Conservation (phyloP, 352 stramenopile genomes). For the Ophiocytium majus region DNA sequence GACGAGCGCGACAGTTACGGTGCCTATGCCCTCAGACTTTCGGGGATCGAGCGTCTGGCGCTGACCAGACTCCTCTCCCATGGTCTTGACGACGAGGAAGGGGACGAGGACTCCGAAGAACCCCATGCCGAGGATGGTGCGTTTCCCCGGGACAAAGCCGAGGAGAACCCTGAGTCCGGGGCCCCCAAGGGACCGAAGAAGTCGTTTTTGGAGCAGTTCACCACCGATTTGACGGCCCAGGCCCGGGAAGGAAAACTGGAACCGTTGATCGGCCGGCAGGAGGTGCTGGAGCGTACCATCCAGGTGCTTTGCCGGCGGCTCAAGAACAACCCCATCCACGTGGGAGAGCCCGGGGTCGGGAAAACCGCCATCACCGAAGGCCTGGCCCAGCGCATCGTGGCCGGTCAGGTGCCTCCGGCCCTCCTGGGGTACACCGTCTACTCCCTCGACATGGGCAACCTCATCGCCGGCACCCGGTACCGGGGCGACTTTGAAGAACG, state of each 20-base stretch:
- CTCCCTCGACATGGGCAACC: slow-evolving; percentile 89
- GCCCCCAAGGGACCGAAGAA: no score
- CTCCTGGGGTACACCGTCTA: slow-evolving; percentile 81
- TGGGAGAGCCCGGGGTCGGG: slow-evolving; percentile 91
- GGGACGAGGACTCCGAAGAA: no score
- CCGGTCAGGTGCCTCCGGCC: slow-evolving; percentile 91
- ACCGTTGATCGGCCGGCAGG: slow-evolving; percentile 86
- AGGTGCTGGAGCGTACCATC: slow-evolving; percentile 67
- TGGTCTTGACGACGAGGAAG: no score
- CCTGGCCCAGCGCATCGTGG: slow-evolving; percentile 90
- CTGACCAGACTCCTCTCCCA: no score
- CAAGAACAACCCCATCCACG: slow-evolving; percentile 96
- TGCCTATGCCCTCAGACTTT: no score
- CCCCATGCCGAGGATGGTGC: no score
- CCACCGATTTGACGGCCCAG: slow-evolving; percentile 81
- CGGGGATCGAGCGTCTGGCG: no score
- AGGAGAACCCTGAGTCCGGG: slow-evolving; percentile 27
- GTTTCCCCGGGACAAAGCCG: no score
- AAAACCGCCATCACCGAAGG: slow-evolving; percentile 93
- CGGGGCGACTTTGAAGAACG: slow-evolving; percentile 97
- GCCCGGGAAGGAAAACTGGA: slow-evolving; percentile 87
- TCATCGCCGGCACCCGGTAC: slow-evolving; percentile 72
- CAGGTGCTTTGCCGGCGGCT: slow-evolving; percentile 90
- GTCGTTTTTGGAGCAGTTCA: no score
- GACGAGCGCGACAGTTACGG: no score